Base-by-base conservation (phyloP, 1,284 basidiomycete species). In the Heterobasidion occidentale region DNA sequence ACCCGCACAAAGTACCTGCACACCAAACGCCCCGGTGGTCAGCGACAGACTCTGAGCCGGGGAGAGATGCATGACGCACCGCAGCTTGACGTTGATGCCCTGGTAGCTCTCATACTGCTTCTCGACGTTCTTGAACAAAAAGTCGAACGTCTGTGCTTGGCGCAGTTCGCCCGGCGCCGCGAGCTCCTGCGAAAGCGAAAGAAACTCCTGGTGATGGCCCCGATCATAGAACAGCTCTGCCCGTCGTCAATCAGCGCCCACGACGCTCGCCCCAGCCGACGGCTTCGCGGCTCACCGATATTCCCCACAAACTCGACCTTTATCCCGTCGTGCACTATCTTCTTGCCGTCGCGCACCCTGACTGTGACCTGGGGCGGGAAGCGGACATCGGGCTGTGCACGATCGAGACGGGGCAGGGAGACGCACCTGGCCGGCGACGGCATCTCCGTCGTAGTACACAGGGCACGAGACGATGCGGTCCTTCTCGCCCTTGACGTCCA, bases 21-120 rank as follows among this genome's bases (percentile, higher is more conserved):
- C 12, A 53, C 36, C 27, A 34, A 46, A 17, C 1, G 42, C 9
- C 9, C 19, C 5, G 2, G 17, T 2, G 38, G 36, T n/a, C 35
- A 54, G 17, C 46, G 17, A 51, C 8, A 7, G 27, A 49, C 11
- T 9, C n/a, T 14, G n/a, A 14, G 19, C 34, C 1, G 12, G 52
- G 15, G 46, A 34, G 38, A 34, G 9, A 35, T 19, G 36, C 19
- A 17, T 33, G 54, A 71, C 85, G 60, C 60, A 93, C 92, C 94
- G 76, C 61, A 99, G 80, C 74, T 98, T 98, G 61, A 99, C 96
- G 66, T 99, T 99, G 70, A 98, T 98, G 1, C 96, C 96, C 63
- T 94, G 88, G 69, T 98, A 98, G 65, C 90, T 94, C 76, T 99
- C 96, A 66, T 93, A 98, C 69, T 96, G 94, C 77, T 99, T 98